A percentile compares a stretch with the other conserved stretches of the same genome.
Conservation (phyloP, 169 alveolate genomes). For the Cryptosporidium viatorum region DNA sequence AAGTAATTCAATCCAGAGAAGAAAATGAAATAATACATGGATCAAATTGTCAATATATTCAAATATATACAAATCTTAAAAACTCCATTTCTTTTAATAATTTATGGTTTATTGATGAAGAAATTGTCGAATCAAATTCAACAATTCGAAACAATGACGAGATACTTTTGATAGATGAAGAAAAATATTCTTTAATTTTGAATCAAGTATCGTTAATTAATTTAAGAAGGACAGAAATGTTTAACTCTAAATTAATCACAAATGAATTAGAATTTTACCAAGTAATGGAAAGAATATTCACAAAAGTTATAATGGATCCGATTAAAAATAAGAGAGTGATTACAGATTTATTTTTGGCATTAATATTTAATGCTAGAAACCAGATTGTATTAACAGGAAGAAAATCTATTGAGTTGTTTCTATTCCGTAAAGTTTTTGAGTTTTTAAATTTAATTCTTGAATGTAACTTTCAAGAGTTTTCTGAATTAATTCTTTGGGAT, state of each 20-base stretch:
- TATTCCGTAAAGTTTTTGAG: slow-evolving; percentile 28
- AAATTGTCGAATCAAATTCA: not conserved
- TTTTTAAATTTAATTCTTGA: slow-evolving; percentile 20
- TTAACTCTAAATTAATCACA: slow-evolving; percentile 30
- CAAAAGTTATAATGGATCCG: slow-evolving; percentile 2
- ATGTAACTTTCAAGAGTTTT: not conserved
- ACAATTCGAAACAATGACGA: not conserved
- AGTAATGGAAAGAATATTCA: slow-evolving; percentile 16
- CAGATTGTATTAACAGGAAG: slow-evolving; percentile 31
- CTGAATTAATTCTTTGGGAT: slow-evolving; percentile 44
- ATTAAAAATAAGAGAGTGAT: not conserved
- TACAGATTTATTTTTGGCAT: slow-evolving; percentile 23
- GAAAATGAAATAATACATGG: not conserved
- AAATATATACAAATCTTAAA: slow-evolving; percentile 5
- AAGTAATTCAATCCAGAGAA: not conserved
- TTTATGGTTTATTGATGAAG: slow-evolving; percentile 39
- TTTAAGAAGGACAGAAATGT: slow-evolving; percentile 30
- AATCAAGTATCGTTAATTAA: slow-evolving; percentile 29
- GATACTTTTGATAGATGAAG: slow-evolving; percentile 29
- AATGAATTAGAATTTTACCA: not conserved
- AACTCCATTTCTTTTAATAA: slow-evolving; percentile 38
- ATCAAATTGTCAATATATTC: not conserved
- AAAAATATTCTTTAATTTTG: not conserved
- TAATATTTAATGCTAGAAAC: slow-evolving; percentile 21
- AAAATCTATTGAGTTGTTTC: slow-evolving; percentile 6